phyloP scores from a whole-genome alignment of 371 early-diverging fungal species.

The Mortierella sp. region DNA sequence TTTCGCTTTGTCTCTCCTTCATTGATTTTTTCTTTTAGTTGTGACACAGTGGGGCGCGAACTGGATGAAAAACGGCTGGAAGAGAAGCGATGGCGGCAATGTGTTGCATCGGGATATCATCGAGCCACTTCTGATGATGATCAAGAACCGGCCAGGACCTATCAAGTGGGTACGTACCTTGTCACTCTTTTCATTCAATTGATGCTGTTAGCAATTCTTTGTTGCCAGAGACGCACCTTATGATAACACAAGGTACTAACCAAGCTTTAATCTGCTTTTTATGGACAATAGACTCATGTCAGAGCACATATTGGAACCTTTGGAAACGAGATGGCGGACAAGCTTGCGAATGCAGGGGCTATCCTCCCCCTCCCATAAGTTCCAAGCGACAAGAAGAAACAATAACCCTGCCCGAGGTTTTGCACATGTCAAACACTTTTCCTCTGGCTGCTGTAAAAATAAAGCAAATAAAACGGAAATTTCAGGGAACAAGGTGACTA shows the following conservation, averaged over 20 bases:
- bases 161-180: constrained; percentile 62
- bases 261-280: neutral
- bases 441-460: too few species aligned
- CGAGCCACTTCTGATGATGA: constrained; percentile 61
- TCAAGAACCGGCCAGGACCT: constrained; percentile 60
- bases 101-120: constrained; percentile 87
- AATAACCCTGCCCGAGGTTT: neutral
- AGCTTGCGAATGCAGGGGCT: constrained; percentile 76
- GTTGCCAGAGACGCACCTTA: too few species aligned
- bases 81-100: constrained; percentile 59
- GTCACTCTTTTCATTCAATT: neutral
- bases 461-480: neutral
- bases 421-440: neutral
- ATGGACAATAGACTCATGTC: constrained; percentile 63
- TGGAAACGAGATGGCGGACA: constrained; percentile 85
- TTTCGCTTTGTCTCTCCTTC: constrained; percentile 1
- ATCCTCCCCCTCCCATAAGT: constrained; percentile 18
- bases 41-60: constrained; percentile 74
- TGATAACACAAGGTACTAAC: neutral
- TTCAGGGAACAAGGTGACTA: neutral
- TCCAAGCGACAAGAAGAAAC: neutral
- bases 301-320: constrained; percentile 73
- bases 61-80: constrained; percentile 82
- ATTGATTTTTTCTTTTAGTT: constrained; percentile 52
- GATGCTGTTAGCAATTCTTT: neutral